Conservation (phyloP, 805 yeast species). For the Candida pseudofarinosa region DNA sequence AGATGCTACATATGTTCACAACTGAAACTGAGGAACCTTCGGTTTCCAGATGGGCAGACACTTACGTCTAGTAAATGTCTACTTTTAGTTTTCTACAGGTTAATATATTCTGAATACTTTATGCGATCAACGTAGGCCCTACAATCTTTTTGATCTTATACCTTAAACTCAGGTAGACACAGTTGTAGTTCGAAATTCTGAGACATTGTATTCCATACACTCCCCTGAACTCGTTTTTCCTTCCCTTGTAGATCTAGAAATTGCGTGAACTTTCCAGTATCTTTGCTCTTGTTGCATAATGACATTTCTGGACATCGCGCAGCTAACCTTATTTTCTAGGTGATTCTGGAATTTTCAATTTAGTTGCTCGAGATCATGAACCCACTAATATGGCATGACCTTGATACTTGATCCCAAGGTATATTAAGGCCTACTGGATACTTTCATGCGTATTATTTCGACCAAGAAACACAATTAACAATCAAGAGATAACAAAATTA, state of each 20-base stretch:
- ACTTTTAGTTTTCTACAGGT: too few relatives aligned
- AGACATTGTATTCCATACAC: too few relatives aligned
- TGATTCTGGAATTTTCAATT: background rate
- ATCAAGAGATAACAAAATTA: background rate
- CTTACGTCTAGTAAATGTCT: too few relatives aligned
- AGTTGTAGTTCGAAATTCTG: too few relatives aligned
- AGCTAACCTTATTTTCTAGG: background rate
- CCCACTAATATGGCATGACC: background rate
- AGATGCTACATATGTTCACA: slow-evolving; percentile 75
- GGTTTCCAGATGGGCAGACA: background rate
- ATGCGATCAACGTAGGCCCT: too few relatives aligned
- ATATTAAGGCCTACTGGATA: too few relatives aligned
- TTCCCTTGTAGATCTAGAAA: background rate
- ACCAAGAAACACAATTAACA: too few relatives aligned
- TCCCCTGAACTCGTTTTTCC: too few relatives aligned
- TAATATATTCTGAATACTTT: too few relatives aligned
- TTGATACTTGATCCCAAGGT: background rate
- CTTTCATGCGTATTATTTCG: too few relatives aligned
- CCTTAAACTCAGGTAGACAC: too few relatives aligned
- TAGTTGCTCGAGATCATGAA: background rate
- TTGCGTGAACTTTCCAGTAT: background rate
- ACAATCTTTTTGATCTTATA: too few relatives aligned
- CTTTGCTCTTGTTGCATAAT: background rate
- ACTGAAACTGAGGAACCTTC: background rate
- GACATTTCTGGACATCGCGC: background rate